These are phyloP conservation scores for Akanthomyces lecanii DNA, from an alignment of 2,329 filamentous ascomycete species.

Conservation along the genomic window DNA sequence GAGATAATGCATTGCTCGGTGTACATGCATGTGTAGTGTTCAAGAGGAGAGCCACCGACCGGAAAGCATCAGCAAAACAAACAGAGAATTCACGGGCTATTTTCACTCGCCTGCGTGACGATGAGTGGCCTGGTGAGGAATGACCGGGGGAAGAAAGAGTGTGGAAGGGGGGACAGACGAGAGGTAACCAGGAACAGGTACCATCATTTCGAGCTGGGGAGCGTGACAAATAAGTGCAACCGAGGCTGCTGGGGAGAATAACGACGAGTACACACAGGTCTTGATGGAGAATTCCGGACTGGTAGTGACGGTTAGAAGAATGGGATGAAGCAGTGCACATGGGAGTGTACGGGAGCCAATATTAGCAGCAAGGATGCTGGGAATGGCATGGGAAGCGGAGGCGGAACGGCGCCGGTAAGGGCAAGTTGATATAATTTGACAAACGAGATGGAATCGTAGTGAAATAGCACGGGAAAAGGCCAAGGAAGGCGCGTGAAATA, in stretches of 20 bases:
- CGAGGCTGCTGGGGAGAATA: neutral
- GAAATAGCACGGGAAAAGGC: neutral
- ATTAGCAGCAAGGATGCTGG: conserved; percentile 10
- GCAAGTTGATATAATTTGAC: neutral
- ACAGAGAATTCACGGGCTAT: neutral
- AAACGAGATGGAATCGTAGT: too few species aligned
- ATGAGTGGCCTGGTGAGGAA: neutral
- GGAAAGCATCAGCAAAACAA: neutral
- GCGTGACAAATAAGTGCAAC: neutral
- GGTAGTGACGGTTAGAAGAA: neutral
- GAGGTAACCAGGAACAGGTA: neutral
- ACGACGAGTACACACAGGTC: neutral
- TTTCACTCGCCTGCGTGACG: neutral
- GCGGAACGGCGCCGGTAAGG: neutral
- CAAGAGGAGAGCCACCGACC: neutral
- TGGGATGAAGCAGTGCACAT: neutral
- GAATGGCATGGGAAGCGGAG: neutral
- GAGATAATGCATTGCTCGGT: neutral
- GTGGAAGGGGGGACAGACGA: neutral
- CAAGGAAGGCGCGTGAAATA: neutral
- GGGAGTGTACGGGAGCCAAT: neutral
- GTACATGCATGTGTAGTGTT: neutral
- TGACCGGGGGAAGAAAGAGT: neutral
- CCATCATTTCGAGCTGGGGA: neutral
- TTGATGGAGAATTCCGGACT: neutral